Evolutionary conservation across 1,284 basidiomycete species (phyloP).

Genomic region (Vanrija sp.): DNA sequence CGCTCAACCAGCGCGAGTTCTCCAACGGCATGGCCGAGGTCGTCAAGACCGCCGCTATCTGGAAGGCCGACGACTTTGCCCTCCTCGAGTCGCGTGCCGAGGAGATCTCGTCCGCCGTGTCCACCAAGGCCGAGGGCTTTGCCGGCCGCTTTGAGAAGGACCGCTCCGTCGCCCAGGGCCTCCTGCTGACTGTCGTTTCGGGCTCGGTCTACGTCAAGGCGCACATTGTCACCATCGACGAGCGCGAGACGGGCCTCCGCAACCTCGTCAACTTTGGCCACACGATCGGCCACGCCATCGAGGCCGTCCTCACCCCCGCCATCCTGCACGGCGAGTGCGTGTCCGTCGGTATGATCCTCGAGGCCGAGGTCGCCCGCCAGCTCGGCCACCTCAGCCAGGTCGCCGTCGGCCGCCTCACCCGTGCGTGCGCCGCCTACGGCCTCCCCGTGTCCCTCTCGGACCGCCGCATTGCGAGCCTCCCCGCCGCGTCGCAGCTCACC

Average conservation of each 20-base stretch:
- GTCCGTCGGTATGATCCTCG: constrained; percentile 86
- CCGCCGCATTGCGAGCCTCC: constrained; percentile 66
- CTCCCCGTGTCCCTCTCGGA: constrained; percentile 77
- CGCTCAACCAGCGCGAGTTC: constrained; percentile 87
- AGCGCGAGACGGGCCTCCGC: constrained; percentile 88
- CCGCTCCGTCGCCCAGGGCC: constrained; percentile 65
- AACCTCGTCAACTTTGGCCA: constrained; percentile 98
- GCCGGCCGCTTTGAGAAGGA: constrained; percentile 67
- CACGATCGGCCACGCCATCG: constrained; percentile 92
- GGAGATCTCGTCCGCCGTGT: constrained; percentile 78
- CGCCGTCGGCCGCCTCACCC: constrained; percentile 76
- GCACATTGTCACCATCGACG: constrained; percentile 91
- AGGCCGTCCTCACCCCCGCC: constrained; percentile 83
- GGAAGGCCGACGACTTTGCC: constrained; percentile 82
- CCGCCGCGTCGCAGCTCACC: constrained; percentile 66
- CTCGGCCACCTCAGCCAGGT: constrained; percentile 82
- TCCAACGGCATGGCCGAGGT: constrained; percentile 99
- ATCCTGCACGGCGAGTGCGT: constrained; percentile 94
- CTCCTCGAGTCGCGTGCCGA: constrained; percentile 76
- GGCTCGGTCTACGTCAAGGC: constrained; percentile 88
- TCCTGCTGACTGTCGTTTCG: constrained; percentile 70
- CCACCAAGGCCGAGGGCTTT: constrained; percentile 51
- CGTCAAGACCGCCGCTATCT: constrained; percentile 97
- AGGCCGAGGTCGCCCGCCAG: constrained; percentile 85
- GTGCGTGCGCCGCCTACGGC: constrained; percentile 80